phyloP scores from a whole-genome alignment of 192 early-diverging fungal species.

The Dimargaris xerosporica region DNA sequence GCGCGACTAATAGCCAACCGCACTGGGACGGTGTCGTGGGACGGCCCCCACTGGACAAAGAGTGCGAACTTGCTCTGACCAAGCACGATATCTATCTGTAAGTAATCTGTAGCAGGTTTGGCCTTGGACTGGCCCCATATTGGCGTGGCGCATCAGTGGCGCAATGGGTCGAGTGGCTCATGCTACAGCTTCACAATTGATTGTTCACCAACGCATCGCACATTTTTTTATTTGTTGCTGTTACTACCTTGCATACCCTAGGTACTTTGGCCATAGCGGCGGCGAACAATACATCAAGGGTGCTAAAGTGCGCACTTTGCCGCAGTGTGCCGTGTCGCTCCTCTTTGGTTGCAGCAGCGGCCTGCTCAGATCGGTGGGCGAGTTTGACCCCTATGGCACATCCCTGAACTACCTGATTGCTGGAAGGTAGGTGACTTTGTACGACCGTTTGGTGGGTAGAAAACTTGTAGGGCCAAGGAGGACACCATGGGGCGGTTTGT shows the following conservation, averaged over 20 bases:
- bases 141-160: too few relatives aligned
- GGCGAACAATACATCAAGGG: conserved; percentile 70
- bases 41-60: conserved; percentile 42
- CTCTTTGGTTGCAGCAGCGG: conserved; percentile 95
- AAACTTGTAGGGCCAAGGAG: neutral
- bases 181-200: too few relatives aligned
- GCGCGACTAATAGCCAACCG: neutral
- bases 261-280: conserved; percentile 85
- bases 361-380: conserved; percentile 46
- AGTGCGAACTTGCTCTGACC: conserved; percentile 40
- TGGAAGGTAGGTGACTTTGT: conserved; percentile 39
- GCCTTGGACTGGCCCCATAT: too few relatives aligned
- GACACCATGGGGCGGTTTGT: too few relatives aligned
- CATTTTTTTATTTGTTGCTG: conserved; percentile 3
- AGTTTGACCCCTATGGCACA: conserved; percentile 80
- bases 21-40: conserved; percentile 64
- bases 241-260: conserved; percentile 25
- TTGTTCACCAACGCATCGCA: too few relatives aligned
- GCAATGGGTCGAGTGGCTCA: too few relatives aligned
- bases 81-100: conserved; percentile 47
- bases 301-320: conserved; percentile 42
- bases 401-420: conserved; percentile 71
- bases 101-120: too few relatives aligned
- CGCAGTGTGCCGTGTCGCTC: conserved; percentile 59
- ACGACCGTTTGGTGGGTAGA: neutral